These are phyloP conservation scores for Jatropha podagrica DNA, from an alignment of 441 rosid species.

Conservation along the genomic window DNA sequence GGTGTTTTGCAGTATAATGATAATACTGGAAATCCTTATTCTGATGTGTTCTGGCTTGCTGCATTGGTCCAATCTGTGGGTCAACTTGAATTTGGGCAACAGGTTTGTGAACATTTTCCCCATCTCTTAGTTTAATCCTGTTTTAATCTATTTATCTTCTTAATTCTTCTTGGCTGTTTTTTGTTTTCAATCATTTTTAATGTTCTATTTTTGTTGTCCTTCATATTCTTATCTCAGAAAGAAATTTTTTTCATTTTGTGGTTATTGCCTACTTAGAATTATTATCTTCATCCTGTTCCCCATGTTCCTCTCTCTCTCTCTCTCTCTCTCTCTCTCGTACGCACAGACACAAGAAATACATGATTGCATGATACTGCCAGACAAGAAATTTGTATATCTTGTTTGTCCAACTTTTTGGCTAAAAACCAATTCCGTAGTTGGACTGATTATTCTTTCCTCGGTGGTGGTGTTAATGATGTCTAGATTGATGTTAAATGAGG, in stretches of 20 bases:
- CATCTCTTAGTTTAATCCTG: not conserved
- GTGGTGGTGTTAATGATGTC: no score
- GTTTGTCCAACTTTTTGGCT: not conserved
- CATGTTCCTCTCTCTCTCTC: not conserved
- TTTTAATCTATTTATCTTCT: not conserved
- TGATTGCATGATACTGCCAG: no score
- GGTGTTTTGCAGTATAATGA: slow-evolving; percentile 76
- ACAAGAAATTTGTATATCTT: no score
- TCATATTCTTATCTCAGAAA: not conserved
- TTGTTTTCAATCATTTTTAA: not conserved
- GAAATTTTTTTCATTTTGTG: no score
- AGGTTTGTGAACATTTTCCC: slow-evolving; percentile 50
- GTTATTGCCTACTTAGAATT: not conserved
- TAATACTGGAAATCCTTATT: slow-evolving; percentile 89
- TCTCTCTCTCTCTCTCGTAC: not conserved
- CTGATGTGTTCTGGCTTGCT: slow-evolving; percentile 98
- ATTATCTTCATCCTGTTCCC: not conserved
- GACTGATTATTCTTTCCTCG: no score
- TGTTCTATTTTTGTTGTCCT: not conserved
- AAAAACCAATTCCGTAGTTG: no score
- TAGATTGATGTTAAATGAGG: no score
- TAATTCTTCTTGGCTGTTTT: no score
- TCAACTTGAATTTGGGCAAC: slow-evolving; percentile 90
- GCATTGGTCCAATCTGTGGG: slow-evolving; percentile 89
- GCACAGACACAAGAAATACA: no score